Percentiles rank a stretch among this genome's conserved stretches.
phyloP scores from a whole-genome alignment of 441 rosid genomes.

The Pelargonium citronellum region DNA sequence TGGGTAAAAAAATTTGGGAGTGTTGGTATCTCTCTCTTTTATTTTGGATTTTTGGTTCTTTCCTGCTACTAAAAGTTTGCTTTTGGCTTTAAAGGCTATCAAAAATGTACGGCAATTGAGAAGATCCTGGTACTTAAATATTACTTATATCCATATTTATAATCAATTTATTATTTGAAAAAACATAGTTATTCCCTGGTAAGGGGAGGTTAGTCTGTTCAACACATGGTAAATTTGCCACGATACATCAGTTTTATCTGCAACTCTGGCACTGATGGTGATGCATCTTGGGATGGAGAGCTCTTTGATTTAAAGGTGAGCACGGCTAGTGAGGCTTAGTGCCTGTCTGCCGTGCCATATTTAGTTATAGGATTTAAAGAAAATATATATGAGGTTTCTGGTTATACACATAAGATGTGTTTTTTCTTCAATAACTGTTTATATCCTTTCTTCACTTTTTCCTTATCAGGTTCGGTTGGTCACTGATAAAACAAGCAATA shows the following conservation, averaged over 20 bases:
- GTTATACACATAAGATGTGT: slow-evolving; percentile 12
- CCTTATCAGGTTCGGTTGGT: slow-evolving; percentile 64
- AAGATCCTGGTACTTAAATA: slow-evolving; percentile 62
- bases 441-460: slow-evolving; percentile 31
- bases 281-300: slow-evolving; percentile 72
- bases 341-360: slow-evolving; percentile 83
- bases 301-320: slow-evolving; percentile 85
- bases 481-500: slow-evolving; percentile 59
- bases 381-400: slow-evolving; percentile 9
- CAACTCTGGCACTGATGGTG: slow-evolving; percentile 88
- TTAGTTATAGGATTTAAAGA: slow-evolving; percentile 21
- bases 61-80: slow-evolving; percentile 47
- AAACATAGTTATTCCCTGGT: slow-evolving; percentile 62
- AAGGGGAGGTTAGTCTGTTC: slow-evolving; percentile 73
- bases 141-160: slow-evolving; percentile 29
- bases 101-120: slow-evolving; percentile 59
- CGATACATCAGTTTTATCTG: slow-evolving; percentile 63
- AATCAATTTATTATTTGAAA: slow-evolving; percentile 28
- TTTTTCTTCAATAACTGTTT: slow-evolving; percentile 19
- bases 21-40: slow-evolving; percentile 51
- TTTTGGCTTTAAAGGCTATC: slow-evolving; percentile 67
- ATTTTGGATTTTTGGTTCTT: slow-evolving; percentile 35
- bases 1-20: slow-evolving; percentile 58
- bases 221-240: slow-evolving; percentile 62
- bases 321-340: slow-evolving; percentile 73